Percentiles rank a stretch among this genome's conserved stretches.
Conservation (phyloP, 345 rosid genomes). For the Streptanthus diversifolius region DNA sequence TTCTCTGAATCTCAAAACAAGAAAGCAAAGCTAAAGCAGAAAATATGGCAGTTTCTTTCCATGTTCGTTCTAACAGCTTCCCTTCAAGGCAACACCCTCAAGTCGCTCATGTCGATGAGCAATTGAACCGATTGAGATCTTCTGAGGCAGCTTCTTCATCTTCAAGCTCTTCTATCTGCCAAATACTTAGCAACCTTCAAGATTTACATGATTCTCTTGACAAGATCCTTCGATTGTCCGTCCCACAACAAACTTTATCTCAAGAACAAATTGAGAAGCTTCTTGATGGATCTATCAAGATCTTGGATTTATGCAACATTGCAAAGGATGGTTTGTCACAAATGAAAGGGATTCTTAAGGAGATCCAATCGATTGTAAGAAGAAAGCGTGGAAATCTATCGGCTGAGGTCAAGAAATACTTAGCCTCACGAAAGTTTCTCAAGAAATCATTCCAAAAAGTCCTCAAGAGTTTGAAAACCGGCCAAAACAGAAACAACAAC, state of each 20-base stretch:
- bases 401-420: constrained; percentile 35
- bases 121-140: constrained; percentile 36
- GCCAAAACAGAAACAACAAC: constrained; percentile 12
- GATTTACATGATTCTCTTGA: constrained; percentile 31
- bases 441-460: constrained; percentile 42
- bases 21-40: background rate
- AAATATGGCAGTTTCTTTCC: constrained; percentile 44
- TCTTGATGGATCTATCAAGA: constrained; percentile 36
- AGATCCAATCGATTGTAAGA: constrained; percentile 32
- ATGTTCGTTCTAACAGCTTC: constrained; percentile 50
- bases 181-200: constrained; percentile 25
- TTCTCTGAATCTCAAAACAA: constrained; percentile 6
- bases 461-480: constrained; percentile 24
- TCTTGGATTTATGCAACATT: constrained; percentile 33
- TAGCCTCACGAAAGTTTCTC: constrained; percentile 39
- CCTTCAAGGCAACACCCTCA: constrained; percentile 48
- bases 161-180: constrained; percentile 26
- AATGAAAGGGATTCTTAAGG: constrained; percentile 28
- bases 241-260: constrained; percentile 19
- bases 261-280: constrained; percentile 33
- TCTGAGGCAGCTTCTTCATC: constrained; percentile 32
- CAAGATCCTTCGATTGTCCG: constrained; percentile 32
- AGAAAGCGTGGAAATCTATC: constrained; percentile 28
- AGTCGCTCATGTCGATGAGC: constrained; percentile 35
- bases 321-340: constrained; percentile 33